Evolutionary conservation across 1,139 yeast species (phyloP).

Genomic region (Keqinozyma sinolaborantium): DNA sequence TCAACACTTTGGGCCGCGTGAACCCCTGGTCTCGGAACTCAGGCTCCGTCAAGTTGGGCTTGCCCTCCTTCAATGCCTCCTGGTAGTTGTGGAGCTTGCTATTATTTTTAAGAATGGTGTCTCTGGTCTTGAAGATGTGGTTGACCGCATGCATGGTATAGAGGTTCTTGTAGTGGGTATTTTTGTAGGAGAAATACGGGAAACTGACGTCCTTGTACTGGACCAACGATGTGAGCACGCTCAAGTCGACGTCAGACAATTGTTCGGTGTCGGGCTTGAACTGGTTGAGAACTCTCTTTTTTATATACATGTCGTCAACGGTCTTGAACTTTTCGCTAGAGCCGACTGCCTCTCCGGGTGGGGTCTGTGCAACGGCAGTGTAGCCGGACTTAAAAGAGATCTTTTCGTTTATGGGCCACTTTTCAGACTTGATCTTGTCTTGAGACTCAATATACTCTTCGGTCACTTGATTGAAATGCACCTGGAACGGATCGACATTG

Average conservation of each 20-base stretch:
- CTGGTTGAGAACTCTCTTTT: conserved; percentile 28
- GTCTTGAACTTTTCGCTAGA: conserved; percentile 7
- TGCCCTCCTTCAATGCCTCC: conserved; percentile 42
- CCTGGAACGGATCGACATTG: conserved; percentile 62
- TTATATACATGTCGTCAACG: conserved; percentile 16
- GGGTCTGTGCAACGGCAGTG: conserved; percentile 21
- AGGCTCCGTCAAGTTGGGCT: conserved; percentile 33
- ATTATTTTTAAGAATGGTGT: conserved; percentile 72
- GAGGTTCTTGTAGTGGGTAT: conserved; percentile 55
- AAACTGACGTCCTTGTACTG: conserved; percentile 70
- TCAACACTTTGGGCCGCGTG: conserved; percentile 84
- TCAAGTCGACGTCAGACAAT: conserved; percentile 20
- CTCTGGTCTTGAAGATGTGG: conserved; percentile 84
- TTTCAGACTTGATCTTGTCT: conserved; percentile 16
- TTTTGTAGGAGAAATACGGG: conserved; percentile 44
- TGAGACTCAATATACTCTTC: conserved; percentile 42
- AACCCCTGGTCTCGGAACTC: conserved; percentile 92
- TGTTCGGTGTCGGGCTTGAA: conserved; percentile 15
- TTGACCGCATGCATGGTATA: conserved; percentile 74
- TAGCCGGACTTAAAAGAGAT: conserved; percentile 16
- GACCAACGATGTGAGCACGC: conserved; percentile 56
- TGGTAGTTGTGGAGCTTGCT: conserved; percentile 46
- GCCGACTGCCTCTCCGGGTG: conserved; percentile 22
- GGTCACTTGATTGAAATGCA: conserved; percentile 60
- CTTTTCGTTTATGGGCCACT: conserved; percentile 25